Conservation (phyloP, 192 early-diverging fungal genomes). For the Diversispora epigaea region DNA sequence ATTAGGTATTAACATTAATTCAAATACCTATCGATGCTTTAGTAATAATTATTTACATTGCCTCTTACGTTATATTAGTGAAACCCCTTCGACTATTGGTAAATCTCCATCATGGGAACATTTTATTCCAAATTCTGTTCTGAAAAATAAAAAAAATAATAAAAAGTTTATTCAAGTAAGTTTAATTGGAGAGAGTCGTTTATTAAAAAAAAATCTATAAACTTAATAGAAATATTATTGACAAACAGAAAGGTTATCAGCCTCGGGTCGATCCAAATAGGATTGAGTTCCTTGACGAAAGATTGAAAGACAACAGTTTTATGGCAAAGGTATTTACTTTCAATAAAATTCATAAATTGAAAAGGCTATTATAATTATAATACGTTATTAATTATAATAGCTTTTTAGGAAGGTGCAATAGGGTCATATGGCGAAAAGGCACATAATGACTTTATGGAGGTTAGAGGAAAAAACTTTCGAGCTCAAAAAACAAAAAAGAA, state of each 20-base stretch:
- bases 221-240: background rate
- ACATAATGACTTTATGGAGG: conserved; percentile 86
- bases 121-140: background rate
- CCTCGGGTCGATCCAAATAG: conserved; percentile 4
- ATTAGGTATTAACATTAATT: too few species aligned
- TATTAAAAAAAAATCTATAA: background rate
- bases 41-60: background rate
- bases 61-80: background rate
- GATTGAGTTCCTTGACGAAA: conserved; percentile 21
- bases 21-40: too few species aligned
- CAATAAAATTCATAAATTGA: background rate
- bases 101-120: background rate
- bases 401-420: conserved; percentile 55
- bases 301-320: conserved; percentile 29
- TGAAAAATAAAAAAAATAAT: background rate
- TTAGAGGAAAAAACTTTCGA: conserved; percentile 88
- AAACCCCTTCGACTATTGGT: background rate
- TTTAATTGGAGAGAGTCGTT: background rate
- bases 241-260: background rate
- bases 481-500: conserved; percentile 98
- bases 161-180: background rate
- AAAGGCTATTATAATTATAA: background rate
- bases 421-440: conserved; percentile 90
- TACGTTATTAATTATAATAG: background rate
- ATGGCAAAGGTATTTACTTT: conserved; percentile 22